These are phyloP conservation scores for Aspergillus eucalypticola DNA, from an alignment of 2,329 filamentous ascomycete genomes.

Conservation along the genomic window DNA sequence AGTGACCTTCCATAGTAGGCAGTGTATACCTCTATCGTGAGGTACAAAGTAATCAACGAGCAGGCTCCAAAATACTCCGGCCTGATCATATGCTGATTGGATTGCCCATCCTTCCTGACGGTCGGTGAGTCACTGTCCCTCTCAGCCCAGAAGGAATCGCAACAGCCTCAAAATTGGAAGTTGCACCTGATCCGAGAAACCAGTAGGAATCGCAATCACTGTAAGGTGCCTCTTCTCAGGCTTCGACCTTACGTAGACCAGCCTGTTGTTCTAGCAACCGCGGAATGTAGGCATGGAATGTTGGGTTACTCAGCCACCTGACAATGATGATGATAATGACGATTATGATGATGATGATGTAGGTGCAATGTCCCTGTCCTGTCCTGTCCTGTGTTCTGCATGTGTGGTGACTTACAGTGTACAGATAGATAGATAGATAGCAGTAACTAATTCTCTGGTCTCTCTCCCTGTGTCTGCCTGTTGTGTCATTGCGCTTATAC, in stretches of 20 bases:
- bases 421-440: too few species aligned
- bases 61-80: too few species aligned
- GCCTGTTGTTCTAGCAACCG: neutral
- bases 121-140: too few species aligned
- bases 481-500: conserved; percentile 6
- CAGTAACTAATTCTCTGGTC: neutral
- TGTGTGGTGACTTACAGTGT: conserved; percentile 3
- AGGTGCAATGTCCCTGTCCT: neutral
- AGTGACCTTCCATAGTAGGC: too few species aligned
- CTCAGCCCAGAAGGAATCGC: too few species aligned
- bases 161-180: too few species aligned
- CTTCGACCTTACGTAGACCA: neutral
- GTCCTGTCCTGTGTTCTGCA: neutral
- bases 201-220: neutral
- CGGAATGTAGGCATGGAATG: conserved; percentile 4
- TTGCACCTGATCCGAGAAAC: too few species aligned
- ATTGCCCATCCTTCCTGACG: too few species aligned
- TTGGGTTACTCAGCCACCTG: neutral
- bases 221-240: conserved; percentile 2
- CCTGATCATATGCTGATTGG: too few species aligned
- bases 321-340: neutral
- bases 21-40: too few species aligned
- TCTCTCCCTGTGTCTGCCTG: neutral
- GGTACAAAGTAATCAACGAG: too few species aligned
- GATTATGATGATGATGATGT: neutral